Conservation (phyloP, 352 stramenopile genomes). For the Phytophthora pini region DNA sequence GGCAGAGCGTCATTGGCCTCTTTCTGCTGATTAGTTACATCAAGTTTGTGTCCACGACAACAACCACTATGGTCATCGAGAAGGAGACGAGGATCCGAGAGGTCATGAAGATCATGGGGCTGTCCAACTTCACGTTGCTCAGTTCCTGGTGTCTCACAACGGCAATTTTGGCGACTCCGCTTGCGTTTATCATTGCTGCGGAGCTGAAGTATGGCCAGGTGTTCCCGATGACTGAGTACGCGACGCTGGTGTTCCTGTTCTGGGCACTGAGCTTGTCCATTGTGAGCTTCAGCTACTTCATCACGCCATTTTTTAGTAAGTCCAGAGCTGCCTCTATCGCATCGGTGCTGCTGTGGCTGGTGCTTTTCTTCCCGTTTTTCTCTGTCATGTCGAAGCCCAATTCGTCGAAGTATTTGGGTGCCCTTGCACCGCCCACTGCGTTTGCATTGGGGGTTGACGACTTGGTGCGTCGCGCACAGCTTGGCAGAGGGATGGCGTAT, state of each 20-base stretch:
- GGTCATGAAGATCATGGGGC: conserved; percentile 88
- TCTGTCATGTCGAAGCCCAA: conserved; percentile 64
- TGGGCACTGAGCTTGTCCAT: conserved; percentile 67
- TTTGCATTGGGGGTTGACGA: conserved; percentile 77
- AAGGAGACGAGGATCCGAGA: conserved; percentile 83
- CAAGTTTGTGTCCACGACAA: conserved; percentile 74
- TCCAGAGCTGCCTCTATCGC: conserved; percentile 64
- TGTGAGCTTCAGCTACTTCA: conserved; percentile 71
- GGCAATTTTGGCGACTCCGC: conserved; percentile 50
- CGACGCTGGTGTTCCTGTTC: conserved; percentile 73
- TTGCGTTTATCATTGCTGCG: conserved; percentile 55
- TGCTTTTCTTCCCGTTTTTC: conserved; percentile 83
- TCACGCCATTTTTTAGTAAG: conserved; percentile 80
- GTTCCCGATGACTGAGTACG: conserved; percentile 64
- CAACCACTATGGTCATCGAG: conserved; percentile 76
- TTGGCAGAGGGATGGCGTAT: conserved; percentile 66
- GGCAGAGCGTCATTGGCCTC: conserved; percentile 67
- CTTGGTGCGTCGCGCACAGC: conserved; percentile 62
- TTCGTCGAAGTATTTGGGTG: conserved; percentile 55
- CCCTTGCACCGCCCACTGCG: conserved; percentile 67
- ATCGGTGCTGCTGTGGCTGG: conserved; percentile 72
- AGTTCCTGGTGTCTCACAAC: conserved; percentile 66
- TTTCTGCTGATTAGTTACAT: conserved; percentile 68
- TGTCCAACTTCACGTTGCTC: conserved; percentile 68
- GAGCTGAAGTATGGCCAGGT: conserved; percentile 74